Evolutionary conservation across 2,329 filamentous ascomycete genomes (phyloP).

Genomic region (Alternaria brassicae): DNA sequence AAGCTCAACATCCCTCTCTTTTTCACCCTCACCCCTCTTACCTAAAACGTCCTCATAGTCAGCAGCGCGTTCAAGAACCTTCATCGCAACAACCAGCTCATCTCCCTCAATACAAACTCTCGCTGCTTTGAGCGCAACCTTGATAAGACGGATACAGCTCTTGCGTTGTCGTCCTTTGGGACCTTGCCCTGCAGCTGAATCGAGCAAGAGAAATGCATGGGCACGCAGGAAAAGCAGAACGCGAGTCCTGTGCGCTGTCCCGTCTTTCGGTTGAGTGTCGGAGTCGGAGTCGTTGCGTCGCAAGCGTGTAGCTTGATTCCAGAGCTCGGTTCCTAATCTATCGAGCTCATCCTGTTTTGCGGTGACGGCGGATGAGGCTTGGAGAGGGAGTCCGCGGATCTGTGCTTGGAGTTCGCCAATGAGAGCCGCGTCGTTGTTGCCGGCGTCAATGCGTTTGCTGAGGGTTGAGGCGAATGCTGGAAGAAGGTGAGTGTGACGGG

Average conservation of each 20-base stretch:
- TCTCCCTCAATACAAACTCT: constrained; percentile 67
- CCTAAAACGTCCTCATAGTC: constrained; percentile 52
- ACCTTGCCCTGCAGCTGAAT: constrained; percentile 47
- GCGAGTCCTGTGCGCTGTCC: constrained; percentile 25
- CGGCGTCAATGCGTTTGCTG: constrained; percentile 28
- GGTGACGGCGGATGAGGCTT: constrained; percentile 30
- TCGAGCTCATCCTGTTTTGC: constrained; percentile 61
- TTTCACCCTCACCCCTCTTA: constrained; percentile 21
- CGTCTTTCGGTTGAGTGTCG: constrained; percentile 44
- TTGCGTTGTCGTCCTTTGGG: constrained; percentile 32
- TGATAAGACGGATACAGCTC: constrained; percentile 64
- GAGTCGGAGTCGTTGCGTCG: constrained; percentile 26
- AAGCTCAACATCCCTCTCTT: constrained; percentile 38
- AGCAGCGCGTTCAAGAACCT: constrained; percentile 69
- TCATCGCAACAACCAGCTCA: constrained; percentile 65
- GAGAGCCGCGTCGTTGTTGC: constrained; percentile 26
- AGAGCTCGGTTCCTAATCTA: constrained; percentile 63
- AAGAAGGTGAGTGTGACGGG: constrained; percentile 15
- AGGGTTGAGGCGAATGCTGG: constrained; percentile 46
- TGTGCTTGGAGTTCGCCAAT: constrained; percentile 50
- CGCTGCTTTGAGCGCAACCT: constrained; percentile 70
- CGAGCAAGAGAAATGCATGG: constrained; percentile 73
- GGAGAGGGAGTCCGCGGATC: constrained; percentile 51
- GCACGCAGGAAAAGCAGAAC: constrained; percentile 52
- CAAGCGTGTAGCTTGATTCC: constrained; percentile 70